Evolutionary conservation across 2,329 filamentous ascomycete genomes (phyloP).

Genomic region (Colletotrichum ledebouriae): DNA sequence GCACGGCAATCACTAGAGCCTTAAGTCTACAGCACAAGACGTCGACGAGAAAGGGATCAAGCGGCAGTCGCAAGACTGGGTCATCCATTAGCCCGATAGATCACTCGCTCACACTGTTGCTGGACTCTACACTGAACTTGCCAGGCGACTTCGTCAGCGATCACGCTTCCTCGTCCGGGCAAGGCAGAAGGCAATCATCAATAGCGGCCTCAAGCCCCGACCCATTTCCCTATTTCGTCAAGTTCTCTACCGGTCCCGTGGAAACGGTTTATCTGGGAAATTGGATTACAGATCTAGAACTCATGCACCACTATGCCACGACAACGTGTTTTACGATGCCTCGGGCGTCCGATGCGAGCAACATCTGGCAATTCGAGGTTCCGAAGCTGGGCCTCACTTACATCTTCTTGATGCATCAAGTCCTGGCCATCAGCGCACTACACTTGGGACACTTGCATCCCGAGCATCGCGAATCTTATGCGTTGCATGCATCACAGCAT

Average conservation of each 20-base stretch:
- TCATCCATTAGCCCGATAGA: constrained; percentile 28
- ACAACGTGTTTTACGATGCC: constrained; percentile 50
- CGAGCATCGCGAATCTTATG: constrained; percentile 45
- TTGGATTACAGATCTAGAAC: constrained; percentile 53
- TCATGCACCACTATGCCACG: constrained; percentile 54
- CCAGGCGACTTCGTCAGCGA: constrained; percentile 28
- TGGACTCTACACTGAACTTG: constrained; percentile 19
- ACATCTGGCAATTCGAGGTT: constrained; percentile 50
- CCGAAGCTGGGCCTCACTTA: constrained; percentile 48
- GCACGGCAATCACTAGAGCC: neutral
- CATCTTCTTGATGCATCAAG: constrained; percentile 50
- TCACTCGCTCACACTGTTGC: constrained; percentile 25
- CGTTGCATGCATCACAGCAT: constrained; percentile 50
- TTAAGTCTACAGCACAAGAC: constrained; percentile 15
- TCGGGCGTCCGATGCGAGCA: constrained; percentile 44
- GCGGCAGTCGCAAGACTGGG: constrained; percentile 24
- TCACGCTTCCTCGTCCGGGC: constrained; percentile 11
- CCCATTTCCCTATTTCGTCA: constrained; percentile 45
- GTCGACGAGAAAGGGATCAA: constrained; percentile 19
- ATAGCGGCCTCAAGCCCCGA: constrained; percentile 32
- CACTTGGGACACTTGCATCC: constrained; percentile 49
- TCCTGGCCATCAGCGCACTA: constrained; percentile 50
- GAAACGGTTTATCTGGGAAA: constrained; percentile 41
- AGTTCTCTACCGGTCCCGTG: constrained; percentile 45
- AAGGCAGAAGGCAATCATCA: constrained; percentile 12